Evolutionary conservation across 2,329 filamentous ascomycete genomes (phyloP), one percentile per base, ranked within the genome.

Genomic region (Delphinella strobiligena): DNA sequence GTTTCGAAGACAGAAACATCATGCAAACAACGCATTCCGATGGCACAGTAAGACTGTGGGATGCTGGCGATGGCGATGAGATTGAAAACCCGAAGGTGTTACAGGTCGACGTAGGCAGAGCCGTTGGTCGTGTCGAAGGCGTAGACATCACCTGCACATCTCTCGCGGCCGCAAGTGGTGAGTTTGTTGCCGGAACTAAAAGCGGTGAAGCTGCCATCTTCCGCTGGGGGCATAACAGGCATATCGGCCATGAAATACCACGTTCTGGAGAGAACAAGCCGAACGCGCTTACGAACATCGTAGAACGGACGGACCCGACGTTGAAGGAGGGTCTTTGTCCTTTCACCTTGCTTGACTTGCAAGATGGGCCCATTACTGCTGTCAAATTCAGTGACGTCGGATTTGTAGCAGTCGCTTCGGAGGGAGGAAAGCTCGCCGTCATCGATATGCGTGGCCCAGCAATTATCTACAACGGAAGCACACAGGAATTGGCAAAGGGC

Each of bases 41-140:
- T 60, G 86, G 88, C 38, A 93, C 83, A 0, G 69, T 98, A n/a
- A 73, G 88, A 22, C 67, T 96, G 5, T 98, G 88, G 87, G 91
- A 98, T 60, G 76, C 81, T 15, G 91, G 91, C 0, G 83, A 93
- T 52, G 83, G 78, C 11, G 91, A 98, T 54, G 85, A 95, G 52
- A 82, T 98, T 37, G 91, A 98, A 59, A 96, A 96, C 52, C 71
- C 76, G 10, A 68, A 70, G 3, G 71, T 85, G 38, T 65, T 96
- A 17, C 89, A 98, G 61, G 78, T 93, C 4, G 89, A 98, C 52
- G 68, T 96, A 29, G 81, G 83, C 5, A 74, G 85, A 47, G 84
- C 89, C 2, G 68, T 96, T 4, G 82, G 81, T 38, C 76, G 85
- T n/a, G 81, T 74, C 44, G 76, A 85, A 3, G 75, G 84, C 46